Base-by-base conservation (phyloP, 2,329 filamentous ascomycete species). In the Verticillium isaacii region DNA sequence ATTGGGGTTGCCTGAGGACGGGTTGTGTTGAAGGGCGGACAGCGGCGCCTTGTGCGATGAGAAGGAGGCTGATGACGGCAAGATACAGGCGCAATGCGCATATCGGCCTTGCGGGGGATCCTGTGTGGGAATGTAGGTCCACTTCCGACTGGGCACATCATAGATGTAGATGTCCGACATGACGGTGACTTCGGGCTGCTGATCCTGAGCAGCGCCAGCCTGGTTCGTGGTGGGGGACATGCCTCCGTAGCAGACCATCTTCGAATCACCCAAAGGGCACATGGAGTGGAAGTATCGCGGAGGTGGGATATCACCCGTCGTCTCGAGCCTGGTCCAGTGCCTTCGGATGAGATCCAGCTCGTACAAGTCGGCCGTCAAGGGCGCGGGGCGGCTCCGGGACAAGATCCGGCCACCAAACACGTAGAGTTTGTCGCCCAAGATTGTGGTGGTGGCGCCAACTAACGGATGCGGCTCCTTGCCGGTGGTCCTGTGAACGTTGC, bases 121-220 rank as follows among this genome's bases (percentile, higher is more conserved):
- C 56, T 87, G 84, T 0, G 92, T 89, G 1, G 89, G 85, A 54
- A 99, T 87, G 64, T 88, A 92, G 23, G 91, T 94, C 95, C 95
- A 99, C 57, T 84, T 89, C 69, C 85, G 89, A 0, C 89, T 90
- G 1, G 86, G 83, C 1, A 95, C 91, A 73, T 99, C 94, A 74
- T 92, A 98, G 36, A 99, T 91, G 75, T 98, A 92, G 61, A 98
- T 92, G 76, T 99, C 95, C 7, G 94, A 97, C 93, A 99, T 97
- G 61, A 98, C 95, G 1, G 93, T 89, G 5, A 98, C 91, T 70
- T 97, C 93, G 41, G 92, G 88, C 68, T 93, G 90, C 60, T 87
- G 80, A 65, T 93, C 90, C 63, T 81, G 78, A 12, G 81, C 79
- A 17, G 76, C 74, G 25, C 76, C 72, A 56, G 75, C 69, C 37